Conservation (phyloP, 2,329 filamentous ascomycete species). For the Paraphaeosphaeria minitans region DNA sequence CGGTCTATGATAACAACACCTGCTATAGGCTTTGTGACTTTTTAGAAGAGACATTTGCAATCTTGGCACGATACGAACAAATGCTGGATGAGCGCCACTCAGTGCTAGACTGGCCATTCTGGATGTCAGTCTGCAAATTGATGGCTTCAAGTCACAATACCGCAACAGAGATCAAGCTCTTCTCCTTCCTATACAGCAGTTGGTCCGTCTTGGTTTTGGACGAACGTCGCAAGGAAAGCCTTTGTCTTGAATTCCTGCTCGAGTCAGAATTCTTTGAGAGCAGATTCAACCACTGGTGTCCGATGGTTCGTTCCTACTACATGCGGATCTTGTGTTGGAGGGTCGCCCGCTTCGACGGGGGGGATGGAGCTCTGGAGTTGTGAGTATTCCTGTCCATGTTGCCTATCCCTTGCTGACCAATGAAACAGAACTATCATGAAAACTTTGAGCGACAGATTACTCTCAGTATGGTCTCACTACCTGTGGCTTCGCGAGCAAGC, state of each 20-base stretch:
- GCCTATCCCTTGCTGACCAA: neutral
- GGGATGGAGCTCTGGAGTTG: constrained; percentile 67
- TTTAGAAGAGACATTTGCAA: constrained; percentile 77
- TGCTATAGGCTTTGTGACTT: constrained; percentile 93
- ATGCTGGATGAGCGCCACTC: constrained; percentile 47
- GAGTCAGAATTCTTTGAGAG: constrained; percentile 75
- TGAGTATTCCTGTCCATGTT: constrained; percentile 54
- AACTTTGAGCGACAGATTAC: constrained; percentile 69
- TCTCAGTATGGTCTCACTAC: constrained; percentile 78
- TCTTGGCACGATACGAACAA: constrained; percentile 66
- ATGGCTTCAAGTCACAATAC: constrained; percentile 86
- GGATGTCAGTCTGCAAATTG: constrained; percentile 77
- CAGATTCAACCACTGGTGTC: constrained; percentile 92
- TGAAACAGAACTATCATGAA: constrained; percentile 64
- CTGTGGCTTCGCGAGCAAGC: constrained; percentile 73
- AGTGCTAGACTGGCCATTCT: constrained; percentile 80
- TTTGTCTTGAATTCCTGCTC: constrained; percentile 78
- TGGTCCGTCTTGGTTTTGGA: constrained; percentile 76
- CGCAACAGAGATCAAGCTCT: constrained; percentile 84
- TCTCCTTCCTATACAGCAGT: constrained; percentile 78
- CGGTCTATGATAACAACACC: constrained; percentile 78
- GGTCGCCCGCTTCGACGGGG: constrained; percentile 75
- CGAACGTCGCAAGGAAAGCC: constrained; percentile 67
- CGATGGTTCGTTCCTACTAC: constrained; percentile 92
- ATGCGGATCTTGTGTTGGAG: constrained; percentile 92